Evolutionary conservation across 495 filamentous ascomycete species (phyloP), one percentile per base, ranked within the genome.

Genomic region (Aspergillus baeticus): DNA sequence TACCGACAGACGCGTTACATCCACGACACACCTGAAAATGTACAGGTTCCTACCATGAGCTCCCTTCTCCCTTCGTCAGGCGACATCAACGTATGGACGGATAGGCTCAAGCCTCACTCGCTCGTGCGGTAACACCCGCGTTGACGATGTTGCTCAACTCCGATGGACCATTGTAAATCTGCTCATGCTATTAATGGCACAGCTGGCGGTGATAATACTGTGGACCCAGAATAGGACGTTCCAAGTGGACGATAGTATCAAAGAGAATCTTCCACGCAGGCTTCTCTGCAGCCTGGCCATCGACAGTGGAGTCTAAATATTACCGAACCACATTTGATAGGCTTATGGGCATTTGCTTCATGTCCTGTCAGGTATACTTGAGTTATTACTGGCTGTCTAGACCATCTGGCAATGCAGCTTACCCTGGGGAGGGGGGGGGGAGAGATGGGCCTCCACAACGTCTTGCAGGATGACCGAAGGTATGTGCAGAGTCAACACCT

Each of bases 261-360:
- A 60, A 50, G 29, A 65, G 70, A 73, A 73, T 13, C 45, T 73
- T 76, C 71, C 55, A 69, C 68, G 67, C 68, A 73, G 55, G 55
- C 68, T 76, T 76, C 71, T 66, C 57, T 74, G 71, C 71, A 74
- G 63, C 34, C 46, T 10, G 54, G 57, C 48, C 55, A 63, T 62
- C 63, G 55, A 62, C 57, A 46, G 60, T 65, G 63, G 63, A 61
- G 58, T 58, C 42, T 45, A 51, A 29, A 47, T 51, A 44, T 53
- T 38, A 13, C 42, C 51, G n/a, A 37, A 38, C 17, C 52, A 23
- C 35, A 56, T 51, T 38, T 43, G 13, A 33, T 45, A 38, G 20
- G 48, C 47, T 13, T 29, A 42, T 46, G 37, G 6, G 15, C 29
- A 51, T 46, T 36, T 35, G 23, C 31, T 53, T 31, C 42, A 6